Conservation (phyloP, 1,139 yeast species). For the Geotrichum histeridarum region DNA sequence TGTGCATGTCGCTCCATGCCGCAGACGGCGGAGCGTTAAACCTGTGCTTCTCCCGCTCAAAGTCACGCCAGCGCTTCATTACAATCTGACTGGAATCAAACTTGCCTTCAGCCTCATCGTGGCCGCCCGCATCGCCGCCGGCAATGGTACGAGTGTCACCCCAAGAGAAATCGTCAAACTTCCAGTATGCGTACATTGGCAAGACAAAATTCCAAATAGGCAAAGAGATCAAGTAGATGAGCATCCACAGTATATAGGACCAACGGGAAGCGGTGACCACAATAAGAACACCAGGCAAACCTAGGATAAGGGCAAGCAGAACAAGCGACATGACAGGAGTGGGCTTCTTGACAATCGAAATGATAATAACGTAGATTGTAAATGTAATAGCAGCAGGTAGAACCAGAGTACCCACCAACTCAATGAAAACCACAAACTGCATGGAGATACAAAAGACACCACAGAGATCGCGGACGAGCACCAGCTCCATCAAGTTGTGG, state of each 20-base stretch:
- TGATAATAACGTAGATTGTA: constrained; percentile 69
- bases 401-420: constrained; percentile 47
- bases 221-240: constrained; percentile 67
- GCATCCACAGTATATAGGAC: constrained; percentile 69
- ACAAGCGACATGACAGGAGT: constrained; percentile 74
- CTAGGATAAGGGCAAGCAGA: constrained; percentile 70
- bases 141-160: constrained; percentile 81
- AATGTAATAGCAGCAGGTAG: constrained; percentile 83
- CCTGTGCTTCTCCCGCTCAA: constrained; percentile 54
- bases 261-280: constrained; percentile 71
- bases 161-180: constrained; percentile 93
- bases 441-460: constrained; percentile 38
- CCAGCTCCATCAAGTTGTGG: constrained; percentile 36
- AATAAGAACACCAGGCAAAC: constrained; percentile 76
- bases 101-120: constrained; percentile 72
- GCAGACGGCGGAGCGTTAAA: background rate
- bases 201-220: constrained; percentile 89
- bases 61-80: constrained; percentile 93
- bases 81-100: constrained; percentile 82
- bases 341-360: constrained; percentile 69
- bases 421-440: constrained; percentile 37
- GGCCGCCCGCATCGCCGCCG: constrained; percentile 48
- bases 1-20: background rate
- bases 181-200: constrained; percentile 85
- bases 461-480: constrained; percentile 34